Percentiles rank a stretch among this genome's conserved stretches.
These are phyloP conservation scores for Calonectria crousiana DNA, from an alignment of 2,329 filamentous ascomycete genomes.

Conservation along the genomic window DNA sequence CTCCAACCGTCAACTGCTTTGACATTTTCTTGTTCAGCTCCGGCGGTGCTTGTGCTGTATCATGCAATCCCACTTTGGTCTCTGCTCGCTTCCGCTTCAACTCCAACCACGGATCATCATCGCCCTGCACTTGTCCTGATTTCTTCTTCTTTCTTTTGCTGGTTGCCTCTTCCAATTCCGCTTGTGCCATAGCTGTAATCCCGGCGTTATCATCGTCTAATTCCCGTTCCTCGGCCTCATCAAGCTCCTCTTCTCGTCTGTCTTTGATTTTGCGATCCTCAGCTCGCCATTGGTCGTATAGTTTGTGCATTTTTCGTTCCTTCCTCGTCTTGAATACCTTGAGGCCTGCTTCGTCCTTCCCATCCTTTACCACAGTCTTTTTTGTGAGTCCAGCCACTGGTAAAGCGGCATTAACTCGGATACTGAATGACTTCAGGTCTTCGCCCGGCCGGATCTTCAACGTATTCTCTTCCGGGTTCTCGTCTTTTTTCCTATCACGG, in stretches of 20 bases:
- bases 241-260: constrained; percentile 73
- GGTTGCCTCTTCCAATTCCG: constrained; percentile 51
- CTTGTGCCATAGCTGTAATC: constrained; percentile 59
- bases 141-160: constrained; percentile 52
- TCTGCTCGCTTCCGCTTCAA: constrained; percentile 76
- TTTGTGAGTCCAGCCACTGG: constrained; percentile 79
- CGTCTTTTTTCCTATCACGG: constrained; percentile 41
- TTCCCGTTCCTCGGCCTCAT: constrained; percentile 73
- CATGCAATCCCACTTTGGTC: constrained; percentile 62
- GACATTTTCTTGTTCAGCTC: constrained; percentile 67
- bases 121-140: constrained; percentile 65
- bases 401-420: constrained; percentile 86
- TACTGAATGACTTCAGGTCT: constrained; percentile 82
- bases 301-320: constrained; percentile 84
- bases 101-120: constrained; percentile 81
- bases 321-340: constrained; percentile 82
- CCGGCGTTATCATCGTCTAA: constrained; percentile 68
- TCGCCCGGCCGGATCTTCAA: constrained; percentile 88
- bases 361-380: constrained; percentile 67
- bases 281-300: constrained; percentile 82
- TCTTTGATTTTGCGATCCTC: constrained; percentile 74
- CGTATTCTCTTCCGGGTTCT: constrained; percentile 48
- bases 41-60: constrained; percentile 81
- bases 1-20: constrained; percentile 50
- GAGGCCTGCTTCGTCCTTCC: constrained; percentile 73